Base-by-base conservation (phyloP, 306 rosid genomes). In the Prunus mongolica region DNA sequence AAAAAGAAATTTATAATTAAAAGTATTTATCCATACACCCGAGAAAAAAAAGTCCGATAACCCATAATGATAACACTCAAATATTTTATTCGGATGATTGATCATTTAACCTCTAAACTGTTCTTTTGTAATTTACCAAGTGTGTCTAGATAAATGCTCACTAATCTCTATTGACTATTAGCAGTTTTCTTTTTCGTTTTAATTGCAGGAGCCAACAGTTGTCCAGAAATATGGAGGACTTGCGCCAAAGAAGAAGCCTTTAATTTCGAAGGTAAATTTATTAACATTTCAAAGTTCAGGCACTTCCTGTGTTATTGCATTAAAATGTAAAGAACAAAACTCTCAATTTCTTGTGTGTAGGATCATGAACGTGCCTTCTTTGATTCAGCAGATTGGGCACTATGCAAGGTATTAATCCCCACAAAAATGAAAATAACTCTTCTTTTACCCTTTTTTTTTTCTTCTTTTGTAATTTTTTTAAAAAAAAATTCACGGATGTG, bases 381-480 rank as follows among this genome's bases (percentile, higher is more conserved):
- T 80, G 98, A 94, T 80, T 94, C 98, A 24, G 98, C 97, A 45
- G 98, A 94, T 72, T 94, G 98, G 98, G 98, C 96, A 79, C 76
- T 94, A 56, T 87, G 96, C 90, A 94, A 94, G 97, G 98, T 93
- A 87, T 54, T 3, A n/a, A 27, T 30, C 34, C 73, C 41, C 30
- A 47, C 58, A 2, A 28, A 28, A 25, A 12, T 10, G 9, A 12
- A 47, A 49, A 27, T 3, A 27, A 14, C 5, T 9, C 22, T 54
- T 14, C 58, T 8, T 50, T 14, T 28, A 5, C 13, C 19, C 2
- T 38, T 8, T 47, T 47, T 68, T 12, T 24, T 9, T 34, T 13
- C 34, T 1, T 11, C 15, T 16, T 18, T 22, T 9, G 6, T 4
- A 20, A 69, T 28, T 6, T 38, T 38, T 38, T 34, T 12, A 20